Evolutionary conservation across 495 filamentous ascomycete genomes (phyloP).

Genomic region (Hypoxylon intermedium): DNA sequence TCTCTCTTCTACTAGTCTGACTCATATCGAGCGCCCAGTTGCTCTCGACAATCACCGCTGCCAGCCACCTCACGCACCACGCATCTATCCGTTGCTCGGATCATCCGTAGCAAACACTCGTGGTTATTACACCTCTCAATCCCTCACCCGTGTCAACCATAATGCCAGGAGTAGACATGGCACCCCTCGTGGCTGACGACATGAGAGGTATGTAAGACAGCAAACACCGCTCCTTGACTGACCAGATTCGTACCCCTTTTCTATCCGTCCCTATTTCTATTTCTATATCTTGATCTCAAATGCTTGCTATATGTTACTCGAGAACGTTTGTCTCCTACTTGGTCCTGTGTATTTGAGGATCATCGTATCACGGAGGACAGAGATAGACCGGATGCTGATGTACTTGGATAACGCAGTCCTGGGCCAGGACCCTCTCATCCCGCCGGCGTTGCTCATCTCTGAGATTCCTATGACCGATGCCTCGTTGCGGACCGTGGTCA

Average conservation of each 20-base stretch:
- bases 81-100: constrained; percentile 34
- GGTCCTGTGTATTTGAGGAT: constrained; percentile 4
- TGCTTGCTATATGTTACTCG: constrained; percentile 17
- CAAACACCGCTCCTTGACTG: constrained; percentile 1
- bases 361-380: constrained; percentile 2
- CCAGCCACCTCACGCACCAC: constrained; percentile 10
- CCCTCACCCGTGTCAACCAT: constrained; percentile 22
- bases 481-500: constrained; percentile 71
- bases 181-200: constrained; percentile 56
- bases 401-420: constrained; percentile 66
- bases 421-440: constrained; percentile 93
- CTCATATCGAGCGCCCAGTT: constrained; percentile 18
- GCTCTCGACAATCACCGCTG: constrained; percentile 7
- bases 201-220: constrained; percentile 52
- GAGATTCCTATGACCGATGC: constrained; percentile 82
- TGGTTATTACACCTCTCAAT: not conserved
- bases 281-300: constrained; percentile 4
- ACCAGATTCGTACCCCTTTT: not conserved
- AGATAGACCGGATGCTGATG: constrained; percentile 37
- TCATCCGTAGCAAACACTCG: constrained; percentile 25
- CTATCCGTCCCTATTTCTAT: constrained; percentile 5
- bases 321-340: constrained; percentile 5
- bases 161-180: constrained; percentile 56
- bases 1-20: constrained; percentile 19
- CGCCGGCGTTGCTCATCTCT: constrained; percentile 83